Evolutionary conservation across 2,329 filamentous ascomycete genomes (phyloP), one percentile per base, ranked within the genome.

Genomic region (Epichloe baconii): DNA sequence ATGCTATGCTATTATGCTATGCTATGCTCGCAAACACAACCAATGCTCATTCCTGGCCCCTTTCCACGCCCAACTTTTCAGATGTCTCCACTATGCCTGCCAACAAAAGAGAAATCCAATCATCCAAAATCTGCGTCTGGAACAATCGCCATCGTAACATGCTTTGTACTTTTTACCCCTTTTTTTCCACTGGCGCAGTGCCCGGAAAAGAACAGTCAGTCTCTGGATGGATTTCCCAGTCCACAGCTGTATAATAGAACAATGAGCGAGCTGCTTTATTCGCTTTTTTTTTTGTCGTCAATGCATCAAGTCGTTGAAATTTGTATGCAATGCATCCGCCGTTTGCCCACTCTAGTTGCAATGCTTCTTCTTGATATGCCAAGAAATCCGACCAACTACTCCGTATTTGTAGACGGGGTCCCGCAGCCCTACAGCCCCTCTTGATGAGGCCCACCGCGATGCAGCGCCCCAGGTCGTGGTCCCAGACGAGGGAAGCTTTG

Each of bases 351-450:
- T 31, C 21, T 23, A 12, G 19, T 43, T 43, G 41, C 41, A 2
- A 43, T 17, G 41, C 41, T 21, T 19, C 19, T 43, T 5, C 1
- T 43, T 21, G 19, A 43, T 14, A 21, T 12, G n/a, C n/a, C 14
- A 38, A n/a, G 7, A 38, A 15, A 38, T 38, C 7, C 37, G 37
- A 38, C 31, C 31, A 31, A 31, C 8, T 21, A 5, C 26, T 8
- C 26, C 26, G 17, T n/a, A 4, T 42, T 8, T 11, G 10, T 42
- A 21, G 40, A 42, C 40, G n/a, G 17, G 5, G 17, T 12, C 15
- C 3, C n/a, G 17, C n/a, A 42, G 19, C n/a, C 40, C 40, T 17
- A 11, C 40, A 19, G 40, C 53, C 53, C 49, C 53, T 49, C 53
- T 51, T 17, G n/a, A 31, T 31, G 31, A 47, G 36, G 5, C 42